phyloP scores from a whole-genome alignment of 1,139 yeast species.

The Taiozyma sp. region DNA sequence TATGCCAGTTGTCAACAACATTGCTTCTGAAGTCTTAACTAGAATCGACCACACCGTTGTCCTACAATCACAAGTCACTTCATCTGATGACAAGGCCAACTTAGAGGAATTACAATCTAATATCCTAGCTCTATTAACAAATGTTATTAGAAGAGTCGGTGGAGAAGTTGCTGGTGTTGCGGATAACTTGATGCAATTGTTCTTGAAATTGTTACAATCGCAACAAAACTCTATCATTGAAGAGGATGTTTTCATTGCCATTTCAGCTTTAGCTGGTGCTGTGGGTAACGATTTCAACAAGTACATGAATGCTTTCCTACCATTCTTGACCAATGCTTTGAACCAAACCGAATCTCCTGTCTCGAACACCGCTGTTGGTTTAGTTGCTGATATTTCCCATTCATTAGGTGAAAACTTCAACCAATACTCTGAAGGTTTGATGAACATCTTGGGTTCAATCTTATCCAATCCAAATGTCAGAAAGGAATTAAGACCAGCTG shows the following conservation, averaged over 20 bases:
- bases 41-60: slow-evolving; percentile 65
- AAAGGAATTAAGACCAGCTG: slow-evolving; percentile 79
- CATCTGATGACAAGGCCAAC: slow-evolving; percentile 66
- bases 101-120: slow-evolving; percentile 88
- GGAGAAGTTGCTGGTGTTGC: slow-evolving; percentile 61
- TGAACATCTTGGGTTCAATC: slow-evolving; percentile 73
- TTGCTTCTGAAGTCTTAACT: slow-evolving; percentile 69
- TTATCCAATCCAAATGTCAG: slow-evolving; percentile 62
- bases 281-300: slow-evolving; percentile 62
- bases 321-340: slow-evolving; percentile 72
- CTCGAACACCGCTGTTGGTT: slow-evolving; percentile 85
- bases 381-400: slow-evolving; percentile 96
- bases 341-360: slow-evolving; percentile 79
- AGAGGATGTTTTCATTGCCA: slow-evolving; percentile 89
- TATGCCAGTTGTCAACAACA: slow-evolving; percentile 57
- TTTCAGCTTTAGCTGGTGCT: slow-evolving; percentile 84
- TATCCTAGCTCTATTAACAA: slow-evolving; percentile 80
- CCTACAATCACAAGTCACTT: slow-evolving; percentile 46
- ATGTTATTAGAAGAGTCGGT: slow-evolving; percentile 80
- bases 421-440: slow-evolving; percentile 73
- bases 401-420: slow-evolving; percentile 71
- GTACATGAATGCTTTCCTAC: slow-evolving; percentile 78
- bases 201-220: slow-evolving; percentile 56
- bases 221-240: slow-evolving; percentile 73
- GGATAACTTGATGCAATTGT: slow-evolving; percentile 79